Conservation (phyloP, 371 early-diverging fungal genomes). For the Mucor piriformis region DNA sequence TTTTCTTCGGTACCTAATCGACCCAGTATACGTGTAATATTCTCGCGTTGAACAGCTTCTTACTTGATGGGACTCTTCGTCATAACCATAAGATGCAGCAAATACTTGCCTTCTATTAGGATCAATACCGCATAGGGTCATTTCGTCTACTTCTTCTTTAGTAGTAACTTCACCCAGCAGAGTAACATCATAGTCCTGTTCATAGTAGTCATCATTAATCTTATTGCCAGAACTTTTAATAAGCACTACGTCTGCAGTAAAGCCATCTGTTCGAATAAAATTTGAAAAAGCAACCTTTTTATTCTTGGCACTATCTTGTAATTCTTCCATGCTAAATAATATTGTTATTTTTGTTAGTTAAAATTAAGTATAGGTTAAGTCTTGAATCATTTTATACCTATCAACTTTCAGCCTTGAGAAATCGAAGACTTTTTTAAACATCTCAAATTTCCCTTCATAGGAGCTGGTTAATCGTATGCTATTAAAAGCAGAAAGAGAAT, state of each 20-base stretch:
- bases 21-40: too few relatives aligned
- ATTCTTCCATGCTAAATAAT: not conserved
- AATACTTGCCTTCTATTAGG: not conserved
- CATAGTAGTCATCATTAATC: not conserved
- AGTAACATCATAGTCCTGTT: not conserved
- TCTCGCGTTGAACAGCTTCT: too few relatives aligned
- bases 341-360: not conserved
- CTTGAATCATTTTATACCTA: slow-evolving; percentile 4
- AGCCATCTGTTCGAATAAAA: slow-evolving; percentile 4
- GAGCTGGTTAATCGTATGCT: not conserved
- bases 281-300: slow-evolving; percentile 4
- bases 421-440: slow-evolving; percentile 6
- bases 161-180: not conserved
- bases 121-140: not conserved
- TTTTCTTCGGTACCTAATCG: too few relatives aligned
- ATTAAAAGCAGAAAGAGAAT: slow-evolving; percentile 5
- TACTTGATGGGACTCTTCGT: not conserved
- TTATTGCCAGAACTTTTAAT: not conserved
- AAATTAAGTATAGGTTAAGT: too few relatives aligned
- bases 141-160: not conserved
- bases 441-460: slow-evolving; percentile 3
- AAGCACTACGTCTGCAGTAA: slow-evolving; percentile 2
- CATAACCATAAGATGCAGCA: not conserved
- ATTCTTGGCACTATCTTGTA: too few relatives aligned
- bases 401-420: slow-evolving; percentile 2